phyloP scores from a whole-genome alignment of 345 rosid species.

The Arabidopsis thaliana region DNA sequence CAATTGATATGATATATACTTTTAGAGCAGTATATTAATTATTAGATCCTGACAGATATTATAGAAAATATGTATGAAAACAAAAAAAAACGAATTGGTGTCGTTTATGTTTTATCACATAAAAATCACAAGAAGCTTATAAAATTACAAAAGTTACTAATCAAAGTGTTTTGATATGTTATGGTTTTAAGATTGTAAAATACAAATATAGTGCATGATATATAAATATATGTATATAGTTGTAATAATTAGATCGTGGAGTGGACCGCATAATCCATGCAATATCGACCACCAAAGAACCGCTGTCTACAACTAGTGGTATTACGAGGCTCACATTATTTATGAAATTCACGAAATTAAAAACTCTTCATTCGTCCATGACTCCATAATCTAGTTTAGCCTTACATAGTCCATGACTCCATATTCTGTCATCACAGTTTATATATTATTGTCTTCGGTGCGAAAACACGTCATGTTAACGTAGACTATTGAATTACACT shows the following conservation, averaged over 20 bases:
- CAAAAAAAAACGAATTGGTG: too few species aligned
- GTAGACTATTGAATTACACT: not conserved
- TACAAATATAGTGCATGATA: not conserved
- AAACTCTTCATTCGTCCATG: not conserved
- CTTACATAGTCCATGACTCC: conserved; percentile 1
- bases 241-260: conserved; percentile 23
- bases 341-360: not conserved
- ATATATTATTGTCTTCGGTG: not conserved
- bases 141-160: not conserved
- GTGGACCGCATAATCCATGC: conserved; percentile 44
- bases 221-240: not conserved
- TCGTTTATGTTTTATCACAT: not conserved
- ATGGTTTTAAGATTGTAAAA: not conserved
- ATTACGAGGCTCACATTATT: conserved; percentile 32
- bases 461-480: not conserved
- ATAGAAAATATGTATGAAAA: too few species aligned
- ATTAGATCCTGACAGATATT: too few species aligned
- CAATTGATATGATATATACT: too few species aligned
- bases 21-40: too few species aligned
- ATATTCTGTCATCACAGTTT: not conserved
- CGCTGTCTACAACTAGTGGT: conserved; percentile 26
- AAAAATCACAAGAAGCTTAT: not conserved
- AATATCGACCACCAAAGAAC: conserved; percentile 22
- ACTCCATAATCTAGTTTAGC: not conserved
- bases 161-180: not conserved